These are phyloP conservation scores for Fusarium austroafricanum DNA, from an alignment of 2,329 filamentous ascomycete genomes.

Conservation along the genomic window DNA sequence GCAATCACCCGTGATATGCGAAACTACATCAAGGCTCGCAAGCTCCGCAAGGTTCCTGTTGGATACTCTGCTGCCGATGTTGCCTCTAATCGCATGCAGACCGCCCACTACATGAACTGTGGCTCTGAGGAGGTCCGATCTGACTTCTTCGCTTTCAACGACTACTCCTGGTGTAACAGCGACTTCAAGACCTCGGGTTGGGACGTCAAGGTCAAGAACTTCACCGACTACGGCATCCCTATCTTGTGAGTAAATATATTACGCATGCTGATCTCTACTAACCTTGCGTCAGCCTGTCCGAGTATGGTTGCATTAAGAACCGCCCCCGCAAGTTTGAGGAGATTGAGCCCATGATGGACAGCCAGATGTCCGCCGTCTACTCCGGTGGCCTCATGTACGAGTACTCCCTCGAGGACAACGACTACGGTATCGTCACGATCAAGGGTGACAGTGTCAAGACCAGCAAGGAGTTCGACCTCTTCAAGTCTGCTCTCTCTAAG, in stretches of 20 bases:
- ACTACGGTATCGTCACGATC: conserved; percentile 83
- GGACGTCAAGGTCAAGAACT: conserved; percentile 89
- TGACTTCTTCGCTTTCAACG: conserved; percentile 91
- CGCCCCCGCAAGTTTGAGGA: conserved; percentile 81
- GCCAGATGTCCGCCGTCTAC: conserved; percentile 88
- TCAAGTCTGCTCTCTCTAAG: conserved; percentile 60
- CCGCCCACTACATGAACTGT: conserved; percentile 94
- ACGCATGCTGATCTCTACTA: background rate
- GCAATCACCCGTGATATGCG: conserved; percentile 82
- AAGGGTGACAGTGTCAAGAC: conserved; percentile 65
- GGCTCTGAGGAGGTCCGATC: conserved; percentile 84
- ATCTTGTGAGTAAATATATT: conserved; percentile 70
- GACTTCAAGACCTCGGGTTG: conserved; percentile 79
- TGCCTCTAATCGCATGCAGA: conserved; percentile 84
- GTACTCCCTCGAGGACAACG: conserved; percentile 83
- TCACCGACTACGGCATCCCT: conserved; percentile 85
- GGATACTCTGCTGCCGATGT: conserved; percentile 86
- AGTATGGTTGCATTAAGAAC: conserved; percentile 90
- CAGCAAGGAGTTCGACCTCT: conserved; percentile 69
- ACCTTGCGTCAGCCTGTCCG: conserved; percentile 71
- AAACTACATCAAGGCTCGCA: conserved; percentile 72
- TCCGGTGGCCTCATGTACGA: conserved; percentile 97
- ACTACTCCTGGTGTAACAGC: conserved; percentile 87
- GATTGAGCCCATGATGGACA: conserved; percentile 80
- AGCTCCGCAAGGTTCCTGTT: conserved; percentile 75